Percentiles rank a stretch among this genome's conserved stretches.
phyloP scores from a whole-genome alignment of 768 basidiomycete species.

The Trametopsis cervina region DNA sequence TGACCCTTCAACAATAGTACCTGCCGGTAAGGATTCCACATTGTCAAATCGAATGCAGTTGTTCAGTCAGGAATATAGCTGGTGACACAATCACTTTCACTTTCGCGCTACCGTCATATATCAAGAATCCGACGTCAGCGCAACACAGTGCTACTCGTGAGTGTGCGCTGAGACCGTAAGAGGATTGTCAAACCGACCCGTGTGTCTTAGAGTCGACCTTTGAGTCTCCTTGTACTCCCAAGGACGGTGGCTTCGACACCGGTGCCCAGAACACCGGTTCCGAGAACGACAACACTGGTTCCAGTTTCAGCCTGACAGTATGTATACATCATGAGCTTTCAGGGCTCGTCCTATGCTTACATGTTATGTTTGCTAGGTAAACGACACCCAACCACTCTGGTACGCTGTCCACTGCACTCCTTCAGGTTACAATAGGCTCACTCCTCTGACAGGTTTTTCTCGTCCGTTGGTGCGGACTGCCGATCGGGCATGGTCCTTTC shows the following conservation, averaged over 20 bases:
- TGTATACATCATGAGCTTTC: neutral
- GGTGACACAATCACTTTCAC: constrained; percentile 15
- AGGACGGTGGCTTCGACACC: constrained; percentile 20
- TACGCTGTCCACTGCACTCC: neutral
- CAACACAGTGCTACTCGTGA: constrained; percentile 19
- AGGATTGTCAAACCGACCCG: neutral
- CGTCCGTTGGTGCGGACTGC: constrained; percentile 12
- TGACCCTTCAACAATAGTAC: constrained; percentile 14
- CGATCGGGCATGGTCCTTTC: constrained; percentile 14
- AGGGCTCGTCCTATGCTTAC: neutral
- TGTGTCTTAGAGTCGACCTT: constrained; percentile 18
- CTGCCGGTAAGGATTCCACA: constrained; percentile 6
- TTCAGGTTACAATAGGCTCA: neutral
- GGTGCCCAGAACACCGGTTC: constrained; percentile 16
- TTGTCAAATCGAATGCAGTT: neutral
- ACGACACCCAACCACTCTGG: constrained; percentile 14
- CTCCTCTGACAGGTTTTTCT: constrained; percentile 11
- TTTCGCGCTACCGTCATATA: constrained; percentile 11
- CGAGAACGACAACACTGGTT: constrained; percentile 6
- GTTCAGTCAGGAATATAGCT: neutral
- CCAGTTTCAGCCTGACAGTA: constrained; percentile 7
- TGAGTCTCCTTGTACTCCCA: constrained; percentile 19
- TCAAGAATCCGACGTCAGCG: constrained; percentile 10
- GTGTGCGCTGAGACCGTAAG: neutral
- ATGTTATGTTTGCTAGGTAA: constrained; percentile 6